These are phyloP conservation scores for Strobilomyces echinocephalus DNA, from an alignment of 768 basidiomycete species.

Conservation along the genomic window DNA sequence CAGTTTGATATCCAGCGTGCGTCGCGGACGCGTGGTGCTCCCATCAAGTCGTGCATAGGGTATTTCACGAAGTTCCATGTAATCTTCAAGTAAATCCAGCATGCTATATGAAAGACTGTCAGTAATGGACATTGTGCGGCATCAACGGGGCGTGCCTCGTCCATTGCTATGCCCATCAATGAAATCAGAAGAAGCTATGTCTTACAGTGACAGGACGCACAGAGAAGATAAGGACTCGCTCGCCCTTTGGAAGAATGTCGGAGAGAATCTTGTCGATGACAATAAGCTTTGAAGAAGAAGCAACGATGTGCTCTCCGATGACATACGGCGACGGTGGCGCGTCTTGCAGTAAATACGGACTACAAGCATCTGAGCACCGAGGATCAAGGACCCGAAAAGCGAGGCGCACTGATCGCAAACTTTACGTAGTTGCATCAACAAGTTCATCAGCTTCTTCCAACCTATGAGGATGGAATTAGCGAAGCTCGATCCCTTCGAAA, in stretches of 20 bases:
- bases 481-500: background rate
- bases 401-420: constrained; percentile 61
- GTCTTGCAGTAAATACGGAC: constrained; percentile 50
- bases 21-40: constrained; percentile 45
- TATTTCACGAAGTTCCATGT: constrained; percentile 53
- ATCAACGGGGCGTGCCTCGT: constrained; percentile 34
- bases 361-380: constrained; percentile 18
- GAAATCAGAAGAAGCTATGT: constrained; percentile 4
- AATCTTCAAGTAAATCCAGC: constrained; percentile 67
- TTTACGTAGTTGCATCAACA: constrained; percentile 67
- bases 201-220: constrained; percentile 30
- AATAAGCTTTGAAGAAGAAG: constrained; percentile 52
- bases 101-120: constrained; percentile 39
- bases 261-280: constrained; percentile 55
- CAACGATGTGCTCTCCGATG: constrained; percentile 52
- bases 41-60: constrained; percentile 63
- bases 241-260: constrained; percentile 53
- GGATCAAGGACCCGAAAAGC: background rate
- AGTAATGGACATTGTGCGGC: background rate
- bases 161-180: constrained; percentile 48
- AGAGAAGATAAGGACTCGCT: constrained; percentile 66
- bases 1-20: constrained; percentile 53
- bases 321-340: constrained; percentile 46
- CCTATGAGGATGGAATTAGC: constrained; percentile 28
- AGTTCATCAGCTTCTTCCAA: constrained; percentile 57